phyloP scores from a whole-genome alignment of 495 filamentous ascomycete genomes.

The Hypoxylon cercidicola region DNA sequence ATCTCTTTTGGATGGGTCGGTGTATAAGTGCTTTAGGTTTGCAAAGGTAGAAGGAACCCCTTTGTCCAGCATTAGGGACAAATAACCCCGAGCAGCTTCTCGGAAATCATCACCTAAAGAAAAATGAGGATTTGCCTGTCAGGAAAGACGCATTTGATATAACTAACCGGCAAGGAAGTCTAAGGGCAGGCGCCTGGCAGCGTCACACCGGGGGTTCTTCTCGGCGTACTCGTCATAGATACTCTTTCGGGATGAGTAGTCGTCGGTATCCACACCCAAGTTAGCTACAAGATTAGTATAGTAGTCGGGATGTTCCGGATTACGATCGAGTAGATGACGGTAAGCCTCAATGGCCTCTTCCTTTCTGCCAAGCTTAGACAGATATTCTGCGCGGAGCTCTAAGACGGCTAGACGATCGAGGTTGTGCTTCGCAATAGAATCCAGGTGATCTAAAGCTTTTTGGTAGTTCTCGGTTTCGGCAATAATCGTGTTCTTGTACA shows the following conservation, averaged over 20 bases:
- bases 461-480: conserved; percentile 83
- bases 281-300: conserved; percentile 79
- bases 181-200: conserved; percentile 84
- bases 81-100: conserved; percentile 79
- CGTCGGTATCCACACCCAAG: conserved; percentile 69
- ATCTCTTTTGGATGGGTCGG: conserved; percentile 77
- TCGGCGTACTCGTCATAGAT: conserved; percentile 84
- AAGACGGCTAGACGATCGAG: conserved; percentile 89
- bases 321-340: conserved; percentile 80
- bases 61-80: conserved; percentile 88
- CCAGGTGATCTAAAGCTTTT: conserved; percentile 86
- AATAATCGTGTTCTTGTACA: conserved; percentile 97
- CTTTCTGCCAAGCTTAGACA: conserved; percentile 78
- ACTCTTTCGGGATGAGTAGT: conserved; percentile 70
- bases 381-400: conserved; percentile 88
- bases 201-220: conserved; percentile 84
- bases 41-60: conserved; percentile 97
- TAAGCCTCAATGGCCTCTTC: conserved; percentile 88
- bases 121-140: conserved; percentile 22
- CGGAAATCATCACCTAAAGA: conserved; percentile 77
- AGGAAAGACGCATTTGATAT: neutral
- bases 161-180: conserved; percentile 82
- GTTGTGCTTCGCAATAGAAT: conserved; percentile 76
- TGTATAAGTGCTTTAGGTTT: conserved; percentile 93
- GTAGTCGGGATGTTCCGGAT: conserved; percentile 86